Percentiles rank a stretch among this genome's conserved stretches.
These are phyloP conservation scores for Xylariaceae sp. DNA, from an alignment of 2,329 filamentous ascomycete species.

Conservation along the genomic window DNA sequence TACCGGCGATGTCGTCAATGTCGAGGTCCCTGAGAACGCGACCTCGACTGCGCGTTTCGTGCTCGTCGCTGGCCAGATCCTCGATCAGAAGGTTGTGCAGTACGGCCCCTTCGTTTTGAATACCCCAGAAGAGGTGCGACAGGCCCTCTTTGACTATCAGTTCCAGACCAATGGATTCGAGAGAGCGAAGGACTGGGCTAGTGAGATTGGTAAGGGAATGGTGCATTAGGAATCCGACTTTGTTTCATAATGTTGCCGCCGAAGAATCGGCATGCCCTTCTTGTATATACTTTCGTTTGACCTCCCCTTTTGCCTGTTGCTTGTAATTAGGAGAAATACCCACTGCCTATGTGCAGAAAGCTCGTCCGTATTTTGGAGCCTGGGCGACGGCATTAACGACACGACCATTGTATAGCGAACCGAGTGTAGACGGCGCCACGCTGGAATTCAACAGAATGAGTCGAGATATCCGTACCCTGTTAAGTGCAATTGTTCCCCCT, in stretches of 20 bases:
- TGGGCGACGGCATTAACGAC: too few relatives aligned
- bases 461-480: background rate
- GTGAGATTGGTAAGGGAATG: conserved; percentile 47
- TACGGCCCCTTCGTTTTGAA: conserved; percentile 69
- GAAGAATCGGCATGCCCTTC: too few relatives aligned
- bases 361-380: too few relatives aligned
- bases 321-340: too few relatives aligned
- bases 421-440: too few relatives aligned
- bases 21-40: conserved; percentile 65
- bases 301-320: too few relatives aligned
- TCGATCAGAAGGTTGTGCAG: conserved; percentile 68
- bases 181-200: conserved; percentile 65
- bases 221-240: conserved; percentile 16
- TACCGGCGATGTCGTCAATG: conserved; percentile 71
- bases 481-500: background rate
- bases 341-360: too few relatives aligned
- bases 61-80: conserved; percentile 66
- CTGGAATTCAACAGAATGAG: background rate
- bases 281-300: too few relatives aligned
- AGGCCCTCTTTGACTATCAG: conserved; percentile 66
- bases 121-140: conserved; percentile 60
- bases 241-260: too few relatives aligned
- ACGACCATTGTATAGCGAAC: too few relatives aligned
- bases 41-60: conserved; percentile 51
- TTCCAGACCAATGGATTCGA: conserved; percentile 67